Base-by-base conservation (phyloP, 202 grass and related monocot genomes). In the Brachypodium distachyon region DNA sequence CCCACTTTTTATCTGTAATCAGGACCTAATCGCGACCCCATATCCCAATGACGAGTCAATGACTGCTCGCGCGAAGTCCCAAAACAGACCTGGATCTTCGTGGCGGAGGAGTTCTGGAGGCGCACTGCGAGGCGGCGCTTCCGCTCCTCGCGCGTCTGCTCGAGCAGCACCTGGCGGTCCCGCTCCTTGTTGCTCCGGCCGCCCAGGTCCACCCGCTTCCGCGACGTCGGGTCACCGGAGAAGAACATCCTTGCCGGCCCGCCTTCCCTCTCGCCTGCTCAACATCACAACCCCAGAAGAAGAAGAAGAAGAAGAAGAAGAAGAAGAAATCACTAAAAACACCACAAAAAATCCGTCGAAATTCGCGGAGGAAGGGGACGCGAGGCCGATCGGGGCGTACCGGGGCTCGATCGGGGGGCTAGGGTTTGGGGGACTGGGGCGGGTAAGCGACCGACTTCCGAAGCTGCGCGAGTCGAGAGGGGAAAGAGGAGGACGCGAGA, bases 131-230 rank as follows among this genome's bases (percentile, higher is more conserved):
- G 73, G 26, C 96, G 78, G 27, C 84, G 87, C 27, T 87, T 85
- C n/a, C 96, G 86, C 81, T 99, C 96, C 63, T 92, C 84, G 25
- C 96, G 82, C 57, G 96, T 87, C 83, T 99, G 87, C 61, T 89
- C 85, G 27, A 99, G 77, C 67, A 99, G 84, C 66, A 91, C 82
- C 89, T 99, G 81, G 72, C 96, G 92, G 74, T 93, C 92, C 42
- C 96, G 88, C 85, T 99, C 92, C 83, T 99, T 99, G 74, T 25
- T 92, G 85, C 96, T 99, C 48, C 92, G 85, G 14, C 96, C 96
- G 48, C 96, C 96, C 31, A 99, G 85, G 86, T 99, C 96, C 54
- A 99, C 96, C 55, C 92, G 84, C 65, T 81, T 92, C 79, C 89
- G 80, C 67, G 89, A 58, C 16, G 89, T 87, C 43, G 92, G 39